Evolutionary conservation across 2,329 filamentous ascomycete species (phyloP).

Genomic region (Colletotrichum acutatum): DNA sequence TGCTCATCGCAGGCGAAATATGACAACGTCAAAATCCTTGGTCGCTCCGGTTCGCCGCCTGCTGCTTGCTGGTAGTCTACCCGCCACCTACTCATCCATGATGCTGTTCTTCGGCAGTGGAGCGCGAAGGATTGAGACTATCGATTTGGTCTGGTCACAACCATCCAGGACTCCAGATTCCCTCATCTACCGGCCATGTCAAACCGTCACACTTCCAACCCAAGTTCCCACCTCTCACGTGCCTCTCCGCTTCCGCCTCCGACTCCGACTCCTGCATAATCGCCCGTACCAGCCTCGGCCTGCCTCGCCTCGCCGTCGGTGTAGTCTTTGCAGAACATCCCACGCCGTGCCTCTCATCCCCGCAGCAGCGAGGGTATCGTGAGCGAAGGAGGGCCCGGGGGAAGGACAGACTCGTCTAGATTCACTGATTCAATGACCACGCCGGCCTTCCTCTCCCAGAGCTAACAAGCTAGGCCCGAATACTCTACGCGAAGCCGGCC

Average conservation of each 20-base stretch:
- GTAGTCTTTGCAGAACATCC: not conserved
- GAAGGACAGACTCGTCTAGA: not conserved
- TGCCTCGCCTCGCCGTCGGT: not conserved
- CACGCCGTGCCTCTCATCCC: not conserved
- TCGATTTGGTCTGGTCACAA: constrained; percentile 17
- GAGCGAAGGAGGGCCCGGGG: not conserved
- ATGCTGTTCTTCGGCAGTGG: constrained; percentile 7
- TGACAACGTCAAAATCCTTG: not conserved
- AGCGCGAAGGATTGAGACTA: constrained; percentile 24
- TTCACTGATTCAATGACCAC: not conserved
- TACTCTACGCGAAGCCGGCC: not conserved
- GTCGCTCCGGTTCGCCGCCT: not conserved
- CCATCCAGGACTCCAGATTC: not conserved
- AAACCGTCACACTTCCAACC: not conserved
- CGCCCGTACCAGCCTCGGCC: not conserved
- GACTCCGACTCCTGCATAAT: constrained; percentile 3
- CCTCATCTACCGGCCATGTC: not conserved
- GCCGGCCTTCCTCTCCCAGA: not conserved
- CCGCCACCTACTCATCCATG: not conserved
- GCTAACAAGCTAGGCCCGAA: not conserved
- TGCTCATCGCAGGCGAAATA: not conserved
- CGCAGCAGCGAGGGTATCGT: not conserved
- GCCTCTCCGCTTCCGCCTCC: constrained; percentile 6
- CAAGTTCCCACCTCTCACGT: not conserved
- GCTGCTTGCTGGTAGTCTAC: not conserved